Percentiles rank a stretch among this genome's conserved stretches.
phyloP scores from a whole-genome alignment of 441 rosid genomes.

The Gossypium aridum region DNA sequence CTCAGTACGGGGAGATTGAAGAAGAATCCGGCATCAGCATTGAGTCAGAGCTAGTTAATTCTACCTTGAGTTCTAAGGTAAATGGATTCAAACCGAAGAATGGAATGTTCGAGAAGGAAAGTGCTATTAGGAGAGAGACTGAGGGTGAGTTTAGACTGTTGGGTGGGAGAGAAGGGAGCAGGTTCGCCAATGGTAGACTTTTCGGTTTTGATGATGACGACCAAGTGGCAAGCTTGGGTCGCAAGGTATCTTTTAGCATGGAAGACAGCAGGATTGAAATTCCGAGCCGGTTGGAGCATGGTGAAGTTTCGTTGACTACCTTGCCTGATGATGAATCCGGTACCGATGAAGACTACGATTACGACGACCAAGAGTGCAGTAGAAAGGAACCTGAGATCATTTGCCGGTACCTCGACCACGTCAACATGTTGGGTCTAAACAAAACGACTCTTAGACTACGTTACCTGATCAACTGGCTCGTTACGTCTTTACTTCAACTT shows the following conservation, averaged over 20 bases:
- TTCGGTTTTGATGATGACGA: slow-evolving; percentile 50
- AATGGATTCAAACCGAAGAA: slow-evolving; percentile 18
- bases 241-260: slow-evolving; percentile 41
- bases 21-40: slow-evolving; percentile 33
- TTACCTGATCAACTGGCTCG: slow-evolving; percentile 63
- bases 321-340: slow-evolving; percentile 36
- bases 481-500: slow-evolving; percentile 60
- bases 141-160: slow-evolving; percentile 64
- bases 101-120: slow-evolving; percentile 27
- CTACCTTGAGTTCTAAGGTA: slow-evolving; percentile 18
- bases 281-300: slow-evolving; percentile 23
- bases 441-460: slow-evolving; percentile 53
- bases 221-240: slow-evolving; percentile 45
- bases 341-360: slow-evolving; percentile 29
- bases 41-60: slow-evolving; percentile 11
- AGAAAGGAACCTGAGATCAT: slow-evolving; percentile 57
- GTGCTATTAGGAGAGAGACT: slow-evolving; percentile 68
- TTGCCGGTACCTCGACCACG: slow-evolving; percentile 54
- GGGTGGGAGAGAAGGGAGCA: slow-evolving; percentile 58
- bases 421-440: slow-evolving; percentile 56
- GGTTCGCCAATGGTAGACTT: slow-evolving; percentile 45
- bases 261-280: slow-evolving; percentile 34
- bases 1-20: slow-evolving; percentile 35
- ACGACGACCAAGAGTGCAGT: slow-evolving; percentile 44
- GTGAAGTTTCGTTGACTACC: slow-evolving; percentile 42